Evolutionary conservation across 2,329 filamentous ascomycete genomes (phyloP).

Genomic region (Graphium sp.): DNA sequence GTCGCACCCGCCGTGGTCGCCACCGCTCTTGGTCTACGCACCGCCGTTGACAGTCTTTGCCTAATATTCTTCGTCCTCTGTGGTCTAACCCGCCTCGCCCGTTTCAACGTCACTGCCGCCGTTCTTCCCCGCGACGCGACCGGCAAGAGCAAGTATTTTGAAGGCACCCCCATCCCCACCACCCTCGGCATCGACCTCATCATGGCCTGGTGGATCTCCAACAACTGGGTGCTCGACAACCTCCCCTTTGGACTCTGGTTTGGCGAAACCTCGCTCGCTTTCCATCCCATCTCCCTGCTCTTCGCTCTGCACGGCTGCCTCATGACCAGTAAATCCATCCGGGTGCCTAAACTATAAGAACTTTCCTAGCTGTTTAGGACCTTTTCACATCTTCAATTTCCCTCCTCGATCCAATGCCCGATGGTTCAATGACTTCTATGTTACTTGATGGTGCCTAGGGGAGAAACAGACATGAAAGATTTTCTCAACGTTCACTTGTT

Average conservation of each 20-base stretch:
- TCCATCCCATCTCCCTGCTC: conserved; percentile 67
- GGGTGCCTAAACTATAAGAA: conserved; percentile 85
- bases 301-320: conserved; percentile 82
- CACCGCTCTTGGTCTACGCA: conserved; percentile 79
- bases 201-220: conserved; percentile 79
- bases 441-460: too few relatives aligned
- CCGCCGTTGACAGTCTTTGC: conserved; percentile 61
- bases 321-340: conserved; percentile 91
- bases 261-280: conserved; percentile 52
- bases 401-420: too few relatives aligned
- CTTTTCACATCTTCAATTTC: too few relatives aligned
- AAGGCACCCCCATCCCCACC: conserved; percentile 91
- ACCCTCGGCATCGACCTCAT: conserved; percentile 63
- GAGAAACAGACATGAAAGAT: too few relatives aligned
- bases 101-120: conserved; percentile 92
- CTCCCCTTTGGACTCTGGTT: conserved; percentile 62
- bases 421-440: too few relatives aligned
- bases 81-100: conserved; percentile 79
- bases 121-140: conserved; percentile 79
- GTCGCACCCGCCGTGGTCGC: conserved; percentile 76
- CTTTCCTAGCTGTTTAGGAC: too few relatives aligned
- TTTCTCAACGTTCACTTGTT: too few relatives aligned
- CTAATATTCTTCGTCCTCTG: conserved; percentile 86
- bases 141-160: conserved; percentile 90
- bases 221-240: conserved; percentile 62